A percentile compares a stretch with the other conserved stretches of the same genome.
Conservation (phyloP, 257 asterid genomes). For the Coffea eugenioides region DNA sequence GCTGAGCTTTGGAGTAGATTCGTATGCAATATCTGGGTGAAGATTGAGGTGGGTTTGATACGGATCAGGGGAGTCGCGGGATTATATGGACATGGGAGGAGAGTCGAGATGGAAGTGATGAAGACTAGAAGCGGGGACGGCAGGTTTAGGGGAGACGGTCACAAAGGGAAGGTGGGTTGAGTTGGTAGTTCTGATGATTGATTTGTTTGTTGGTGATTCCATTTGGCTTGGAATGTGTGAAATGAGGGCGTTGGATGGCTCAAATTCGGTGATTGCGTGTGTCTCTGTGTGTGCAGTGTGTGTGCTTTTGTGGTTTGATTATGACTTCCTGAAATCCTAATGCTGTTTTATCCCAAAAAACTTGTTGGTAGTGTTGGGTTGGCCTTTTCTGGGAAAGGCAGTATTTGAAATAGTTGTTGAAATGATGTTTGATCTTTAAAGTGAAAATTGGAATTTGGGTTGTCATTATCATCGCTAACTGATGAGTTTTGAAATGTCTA, state of each 20-base stretch:
- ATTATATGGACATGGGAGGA: neutral
- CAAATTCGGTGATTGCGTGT: neutral
- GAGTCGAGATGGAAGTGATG: neutral
- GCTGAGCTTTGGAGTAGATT: too few species aligned
- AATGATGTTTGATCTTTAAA: too few species aligned
- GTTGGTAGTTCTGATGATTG: neutral
- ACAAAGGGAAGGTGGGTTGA: neutral
- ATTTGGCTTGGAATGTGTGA: neutral
- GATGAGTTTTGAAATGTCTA: too few species aligned
- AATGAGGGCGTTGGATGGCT: neutral
- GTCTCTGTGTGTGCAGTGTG: too few species aligned
- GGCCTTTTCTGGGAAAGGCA: too few species aligned
- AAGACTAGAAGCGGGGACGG: neutral
- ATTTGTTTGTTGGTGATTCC: neutral
- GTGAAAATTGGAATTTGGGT: too few species aligned
- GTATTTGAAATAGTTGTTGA: too few species aligned
- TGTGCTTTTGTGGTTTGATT: too few species aligned
- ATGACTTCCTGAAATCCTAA: too few species aligned
- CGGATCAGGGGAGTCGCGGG: neutral
- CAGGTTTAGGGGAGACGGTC: neutral
- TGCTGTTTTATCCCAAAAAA: too few species aligned
- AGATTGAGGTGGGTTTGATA: neutral
- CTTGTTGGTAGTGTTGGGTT: too few species aligned
- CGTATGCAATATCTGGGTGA: neutral
- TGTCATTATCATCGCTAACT: too few species aligned